These are phyloP conservation scores for Naganishia cerealis DNA, from an alignment of 1,284 basidiomycete species.

Conservation along the genomic window DNA sequence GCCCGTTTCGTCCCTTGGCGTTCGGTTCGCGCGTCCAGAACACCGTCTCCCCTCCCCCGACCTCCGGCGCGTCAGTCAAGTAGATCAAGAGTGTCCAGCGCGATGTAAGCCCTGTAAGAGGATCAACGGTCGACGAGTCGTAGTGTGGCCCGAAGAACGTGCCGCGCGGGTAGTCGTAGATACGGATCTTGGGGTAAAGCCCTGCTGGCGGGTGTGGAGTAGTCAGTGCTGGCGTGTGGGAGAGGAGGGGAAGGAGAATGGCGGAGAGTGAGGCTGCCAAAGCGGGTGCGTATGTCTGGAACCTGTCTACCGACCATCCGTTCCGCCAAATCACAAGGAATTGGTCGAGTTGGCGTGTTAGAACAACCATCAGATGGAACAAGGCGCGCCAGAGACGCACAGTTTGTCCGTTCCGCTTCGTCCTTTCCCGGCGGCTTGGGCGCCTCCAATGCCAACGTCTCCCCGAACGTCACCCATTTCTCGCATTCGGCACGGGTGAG, in stretches of 20 bases:
- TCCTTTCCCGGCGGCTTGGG: constrained; percentile 73
- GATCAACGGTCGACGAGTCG: constrained; percentile 38
- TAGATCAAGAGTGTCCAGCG: constrained; percentile 81
- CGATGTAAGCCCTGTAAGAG: constrained; percentile 48
- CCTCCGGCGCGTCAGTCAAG: constrained; percentile 66
- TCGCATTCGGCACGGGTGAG: constrained; percentile 34
- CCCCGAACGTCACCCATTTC: constrained; percentile 64
- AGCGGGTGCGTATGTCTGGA: constrained; percentile 55
- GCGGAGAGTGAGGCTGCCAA: constrained; percentile 64
- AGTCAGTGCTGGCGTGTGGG: constrained; percentile 23
- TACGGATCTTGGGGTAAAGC: constrained; percentile 53
- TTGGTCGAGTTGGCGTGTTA: too few species aligned
- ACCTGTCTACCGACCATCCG: too few species aligned
- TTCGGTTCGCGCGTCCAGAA: constrained; percentile 63
- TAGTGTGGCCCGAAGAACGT: constrained; percentile 46
- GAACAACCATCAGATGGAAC: too few species aligned
- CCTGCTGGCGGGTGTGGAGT: constrained; percentile 35
- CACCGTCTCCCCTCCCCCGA: constrained; percentile 73
- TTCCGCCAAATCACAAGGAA: too few species aligned
- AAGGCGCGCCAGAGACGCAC: too few species aligned
- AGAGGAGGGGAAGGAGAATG: constrained; percentile 62
- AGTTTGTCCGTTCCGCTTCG: constrained; percentile 72
- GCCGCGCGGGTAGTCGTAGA: constrained; percentile 46
- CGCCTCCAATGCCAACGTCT: constrained; percentile 62
- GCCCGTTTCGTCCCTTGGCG: constrained; percentile 56